Evolutionary conservation across 768 basidiomycete species (phyloP), one percentile per base, ranked within the genome.

Genomic region (Phylloporus sp.): DNA sequence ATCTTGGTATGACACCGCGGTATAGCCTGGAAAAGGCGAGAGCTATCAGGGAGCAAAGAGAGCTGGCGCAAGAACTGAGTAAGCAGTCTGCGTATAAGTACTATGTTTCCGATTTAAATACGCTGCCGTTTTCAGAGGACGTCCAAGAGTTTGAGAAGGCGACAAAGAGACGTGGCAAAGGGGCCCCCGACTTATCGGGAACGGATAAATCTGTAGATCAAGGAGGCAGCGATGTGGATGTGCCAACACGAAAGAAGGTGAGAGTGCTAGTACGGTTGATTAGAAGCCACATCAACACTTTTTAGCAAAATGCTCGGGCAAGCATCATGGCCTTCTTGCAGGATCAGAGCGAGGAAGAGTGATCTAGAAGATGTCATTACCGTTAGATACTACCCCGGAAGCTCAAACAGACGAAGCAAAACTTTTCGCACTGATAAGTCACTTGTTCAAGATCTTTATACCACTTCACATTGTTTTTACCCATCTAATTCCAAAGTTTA

Each of bases 11-110:
- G 90, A 80, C 74, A 0, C 88, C 88, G 1, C 79, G 85, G 22
- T 73, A 84, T 61, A 92, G 82, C 54, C 59, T 91, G 61, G 91
- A 90, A 47, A 86, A 94, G 69, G 93, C 92, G 5, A 88, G 81
- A 59, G 71, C 74, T 4, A 86, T 95, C 59, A 86, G 78, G 54
- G 80, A 75, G 65, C 80, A 80, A 61, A 74, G 91, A 40, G 94
- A 94, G 64, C 65, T 91, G 6, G 85, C 80, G 22, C 75, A 89
- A 53, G 91, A 94, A 62, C 75, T 93, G 18, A 79, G 91, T 94
- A 57, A 28, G 81, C 75, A 22, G 22, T 18, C 22, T 20, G 2
- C 6, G 5, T 20, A 45, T 29, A 15, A 15, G 8, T 10, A 3
- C 18, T 34, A 6, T 38, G 48, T 13, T 24, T 48, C 7, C 6